Conservation (phyloP, 2,329 filamentous ascomycete species). For the Clonostachys byssicola region DNA sequence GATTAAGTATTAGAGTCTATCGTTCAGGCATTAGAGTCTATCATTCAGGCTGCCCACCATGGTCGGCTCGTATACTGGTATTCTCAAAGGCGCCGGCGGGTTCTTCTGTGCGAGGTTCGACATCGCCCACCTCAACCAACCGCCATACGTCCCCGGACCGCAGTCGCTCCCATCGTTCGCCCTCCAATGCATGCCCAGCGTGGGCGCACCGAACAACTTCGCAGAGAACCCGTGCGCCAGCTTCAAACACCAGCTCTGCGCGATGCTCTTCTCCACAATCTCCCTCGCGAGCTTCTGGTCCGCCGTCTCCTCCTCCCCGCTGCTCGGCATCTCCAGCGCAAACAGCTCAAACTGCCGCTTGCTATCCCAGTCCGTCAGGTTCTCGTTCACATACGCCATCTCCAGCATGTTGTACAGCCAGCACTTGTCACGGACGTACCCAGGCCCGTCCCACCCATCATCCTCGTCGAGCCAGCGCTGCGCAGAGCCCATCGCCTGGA, state of each 20-base stretch:
- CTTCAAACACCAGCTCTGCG: slow-evolving; percentile 48
- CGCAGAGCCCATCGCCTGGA: slow-evolving; percentile 1
- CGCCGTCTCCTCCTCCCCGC: slow-evolving; percentile 20
- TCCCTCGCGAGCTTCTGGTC: slow-evolving; percentile 42
- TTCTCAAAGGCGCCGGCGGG: neutral
- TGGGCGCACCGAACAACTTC: slow-evolving; percentile 1
- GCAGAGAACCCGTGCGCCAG: slow-evolving; percentile 32
- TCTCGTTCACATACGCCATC: slow-evolving; percentile 31
- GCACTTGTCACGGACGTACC: slow-evolving; percentile 37
- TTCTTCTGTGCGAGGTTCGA: neutral
- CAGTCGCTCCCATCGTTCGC: slow-evolving; percentile 1
- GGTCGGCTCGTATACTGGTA: neutral
- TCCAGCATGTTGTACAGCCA: slow-evolving; percentile 1
- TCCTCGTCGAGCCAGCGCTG: slow-evolving; percentile 1
- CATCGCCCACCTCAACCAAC: slow-evolving; percentile 1
- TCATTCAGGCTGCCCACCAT: neutral
- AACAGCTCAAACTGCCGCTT: slow-evolving; percentile 43
- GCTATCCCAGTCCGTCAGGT: slow-evolving; percentile 44
- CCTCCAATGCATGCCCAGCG: slow-evolving; percentile 2
- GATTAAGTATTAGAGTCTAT: no score
- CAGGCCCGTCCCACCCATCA: slow-evolving; percentile 44
- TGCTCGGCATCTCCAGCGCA: slow-evolving; percentile 23
- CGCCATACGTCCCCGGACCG: slow-evolving; percentile 1
- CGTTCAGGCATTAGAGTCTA: neutral
- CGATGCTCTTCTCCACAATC: slow-evolving; percentile 47